Percentiles rank a stretch among this genome's conserved stretches.
phyloP scores from a whole-genome alignment of 306 rosid genomes.

The Citrullus colocynthis region DNA sequence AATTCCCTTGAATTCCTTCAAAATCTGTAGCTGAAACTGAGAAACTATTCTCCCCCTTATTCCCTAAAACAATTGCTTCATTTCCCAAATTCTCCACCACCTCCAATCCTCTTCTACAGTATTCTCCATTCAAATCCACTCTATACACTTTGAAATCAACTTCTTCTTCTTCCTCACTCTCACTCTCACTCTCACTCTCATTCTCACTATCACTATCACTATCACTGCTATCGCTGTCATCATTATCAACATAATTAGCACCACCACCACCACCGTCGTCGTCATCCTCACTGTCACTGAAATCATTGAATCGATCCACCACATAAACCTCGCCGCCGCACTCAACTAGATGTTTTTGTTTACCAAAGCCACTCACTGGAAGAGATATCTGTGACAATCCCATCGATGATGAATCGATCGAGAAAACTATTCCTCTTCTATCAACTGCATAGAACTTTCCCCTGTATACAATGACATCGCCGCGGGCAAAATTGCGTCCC shows the following conservation, averaged over 20 bases:
- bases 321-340: conserved; percentile 46
- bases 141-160: conserved; percentile 33
- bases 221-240: too few species aligned
- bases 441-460: conserved; percentile 53
- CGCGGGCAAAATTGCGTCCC: conserved; percentile 19
- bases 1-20: background rate
- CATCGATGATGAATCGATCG: conserved; percentile 29
- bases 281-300: background rate
- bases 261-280: too few species aligned
- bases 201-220: too few species aligned
- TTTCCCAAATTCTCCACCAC: conserved; percentile 17
- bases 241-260: too few species aligned
- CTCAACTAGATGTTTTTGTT: conserved; percentile 56
- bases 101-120: conserved; percentile 9
- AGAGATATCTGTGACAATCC: conserved; percentile 31
- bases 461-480: conserved; percentile 38
- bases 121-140: conserved; percentile 22
- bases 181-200: background rate
- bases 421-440: conserved; percentile 39
- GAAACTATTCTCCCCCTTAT: background rate
- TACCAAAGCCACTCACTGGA: conserved; percentile 36
- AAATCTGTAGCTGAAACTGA: background rate
- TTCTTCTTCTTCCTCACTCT: background rate
- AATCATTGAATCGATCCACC: conserved; percentile 31
- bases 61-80: background rate